Evolutionary conservation across 495 filamentous ascomycete genomes (phyloP).

Genomic region (Penicillium pulvis): DNA sequence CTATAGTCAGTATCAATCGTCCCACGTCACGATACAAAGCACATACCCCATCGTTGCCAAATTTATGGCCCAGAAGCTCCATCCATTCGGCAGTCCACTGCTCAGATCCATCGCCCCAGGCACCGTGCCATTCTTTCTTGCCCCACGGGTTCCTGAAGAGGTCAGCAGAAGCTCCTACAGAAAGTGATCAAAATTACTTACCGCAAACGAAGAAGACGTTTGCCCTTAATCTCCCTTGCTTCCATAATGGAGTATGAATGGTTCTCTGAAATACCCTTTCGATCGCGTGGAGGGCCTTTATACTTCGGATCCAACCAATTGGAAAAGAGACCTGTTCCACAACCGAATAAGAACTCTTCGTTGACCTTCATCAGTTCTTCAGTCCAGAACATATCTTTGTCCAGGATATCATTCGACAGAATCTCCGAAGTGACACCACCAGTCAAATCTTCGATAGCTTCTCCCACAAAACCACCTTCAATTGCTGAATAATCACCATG

Average conservation of each 20-base stretch:
- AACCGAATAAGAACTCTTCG: conserved; percentile 85
- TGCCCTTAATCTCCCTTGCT: conserved; percentile 72
- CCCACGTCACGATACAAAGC: neutral
- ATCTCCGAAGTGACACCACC: conserved; percentile 87
- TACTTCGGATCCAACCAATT: conserved; percentile 52
- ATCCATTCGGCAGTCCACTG: conserved; percentile 94
- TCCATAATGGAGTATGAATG: conserved; percentile 92
- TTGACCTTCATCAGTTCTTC: conserved; percentile 86
- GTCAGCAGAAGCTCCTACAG: neutral
- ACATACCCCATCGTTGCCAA: conserved; percentile 80
- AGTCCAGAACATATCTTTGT: conserved; percentile 86
- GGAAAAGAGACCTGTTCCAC: conserved; percentile 66
- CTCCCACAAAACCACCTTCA: conserved; percentile 81
- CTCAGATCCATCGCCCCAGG: conserved; percentile 88
- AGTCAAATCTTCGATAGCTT: conserved; percentile 91
- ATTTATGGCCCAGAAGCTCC: conserved; percentile 72
- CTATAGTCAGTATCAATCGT: neutral
- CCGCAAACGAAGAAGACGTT: conserved; percentile 73
- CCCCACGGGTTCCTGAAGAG: conserved; percentile 82
- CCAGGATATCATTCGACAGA: conserved; percentile 78
- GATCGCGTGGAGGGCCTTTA: conserved; percentile 42
- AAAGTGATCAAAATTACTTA: conserved; percentile 13
- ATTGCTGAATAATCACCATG: conserved; percentile 86
- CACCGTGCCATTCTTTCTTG: conserved; percentile 74
- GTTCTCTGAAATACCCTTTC: conserved; percentile 76